Percentiles rank a stretch among this genome's conserved stretches.
These are phyloP conservation scores for Rosellinia necatrix DNA, from an alignment of 2,329 filamentous ascomycete genomes.

Conservation along the genomic window DNA sequence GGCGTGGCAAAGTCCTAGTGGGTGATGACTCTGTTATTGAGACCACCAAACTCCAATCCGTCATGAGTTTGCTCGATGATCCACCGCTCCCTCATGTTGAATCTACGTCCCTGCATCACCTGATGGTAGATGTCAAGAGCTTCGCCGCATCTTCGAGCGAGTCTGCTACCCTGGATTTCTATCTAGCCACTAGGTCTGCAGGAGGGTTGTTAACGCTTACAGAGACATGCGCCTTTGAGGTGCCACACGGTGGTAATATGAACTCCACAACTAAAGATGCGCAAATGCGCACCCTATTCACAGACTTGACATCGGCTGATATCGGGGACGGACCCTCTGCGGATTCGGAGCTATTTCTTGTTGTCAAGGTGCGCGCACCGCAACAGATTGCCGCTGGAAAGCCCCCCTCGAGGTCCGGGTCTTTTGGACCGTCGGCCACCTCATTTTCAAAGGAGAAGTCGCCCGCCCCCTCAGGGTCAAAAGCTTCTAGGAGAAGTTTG, in stretches of 20 bases:
- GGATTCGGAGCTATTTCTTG: conserved; percentile 77
- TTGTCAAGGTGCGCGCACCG: conserved; percentile 75
- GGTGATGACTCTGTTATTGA: conserved; percentile 93
- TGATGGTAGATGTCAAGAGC: conserved; percentile 82
- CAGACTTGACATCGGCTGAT: conserved; percentile 80
- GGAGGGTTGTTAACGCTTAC: conserved; percentile 71
- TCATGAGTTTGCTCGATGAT: conserved; percentile 91
- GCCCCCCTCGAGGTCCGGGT: conserved; percentile 57
- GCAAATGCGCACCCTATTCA: conserved; percentile 83
- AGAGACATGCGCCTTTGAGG: conserved; percentile 80
- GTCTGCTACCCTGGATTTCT: conserved; percentile 75
- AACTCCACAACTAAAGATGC: conserved; percentile 66
- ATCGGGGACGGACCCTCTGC: conserved; percentile 64
- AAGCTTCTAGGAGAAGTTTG: conserved; percentile 63
- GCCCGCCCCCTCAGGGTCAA: conserved; percentile 54
- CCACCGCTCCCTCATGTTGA: conserved; percentile 72
- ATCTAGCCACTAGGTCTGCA: conserved; percentile 73
- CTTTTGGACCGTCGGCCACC: conserved; percentile 45
- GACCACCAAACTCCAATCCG: conserved; percentile 86
- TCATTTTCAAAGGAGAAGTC: conserved; percentile 55
- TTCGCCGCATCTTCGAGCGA: conserved; percentile 79
- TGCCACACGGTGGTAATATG: conserved; percentile 75
- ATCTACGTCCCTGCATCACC: conserved; percentile 74
- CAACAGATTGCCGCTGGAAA: conserved; percentile 55
- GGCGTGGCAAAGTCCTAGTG: conserved; percentile 83